These are phyloP conservation scores for Zoysia matrella DNA, from an alignment of 202 grass and related monocot genomes.

Conservation along the genomic window DNA sequence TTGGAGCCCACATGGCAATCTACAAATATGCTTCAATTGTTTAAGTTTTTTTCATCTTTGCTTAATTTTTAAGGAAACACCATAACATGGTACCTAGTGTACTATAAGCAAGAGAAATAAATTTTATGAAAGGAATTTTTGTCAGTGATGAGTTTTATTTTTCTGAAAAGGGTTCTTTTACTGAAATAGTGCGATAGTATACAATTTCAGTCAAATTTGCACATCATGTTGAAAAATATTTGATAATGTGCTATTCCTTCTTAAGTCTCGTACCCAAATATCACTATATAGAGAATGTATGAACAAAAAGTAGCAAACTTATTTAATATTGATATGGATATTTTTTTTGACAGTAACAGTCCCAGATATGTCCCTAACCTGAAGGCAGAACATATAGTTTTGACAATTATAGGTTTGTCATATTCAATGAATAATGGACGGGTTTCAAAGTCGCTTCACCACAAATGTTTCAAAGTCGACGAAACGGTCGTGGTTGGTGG, in stretches of 20 bases:
- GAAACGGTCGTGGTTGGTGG: no score
- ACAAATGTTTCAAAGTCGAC: no score
- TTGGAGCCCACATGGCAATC: not conserved
- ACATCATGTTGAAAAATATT: not conserved
- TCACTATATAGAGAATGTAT: no score
- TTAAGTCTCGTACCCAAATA: not conserved
- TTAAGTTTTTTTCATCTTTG: not conserved
- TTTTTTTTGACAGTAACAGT: slow-evolving; percentile 21
- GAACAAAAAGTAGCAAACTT: no score
- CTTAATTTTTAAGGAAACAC: slow-evolving; percentile 11
- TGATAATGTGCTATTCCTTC: not conserved
- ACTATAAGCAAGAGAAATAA: not conserved
- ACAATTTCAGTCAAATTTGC: not conserved
- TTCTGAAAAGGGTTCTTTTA: not conserved
- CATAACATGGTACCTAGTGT: not conserved
- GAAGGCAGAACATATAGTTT: not conserved
- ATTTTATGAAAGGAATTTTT: not conserved
- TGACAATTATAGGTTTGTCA: no score
- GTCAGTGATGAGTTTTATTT: not conserved
- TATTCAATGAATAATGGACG: not conserved
- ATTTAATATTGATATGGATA: not conserved
- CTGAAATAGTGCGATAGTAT: not conserved
- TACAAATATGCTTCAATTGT: no score
- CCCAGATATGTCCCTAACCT: slow-evolving; percentile 4
- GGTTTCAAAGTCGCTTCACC: no score